phyloP scores from a whole-genome alignment of 176 grass and related monocot genomes.

The Aegilops speltoides region DNA sequence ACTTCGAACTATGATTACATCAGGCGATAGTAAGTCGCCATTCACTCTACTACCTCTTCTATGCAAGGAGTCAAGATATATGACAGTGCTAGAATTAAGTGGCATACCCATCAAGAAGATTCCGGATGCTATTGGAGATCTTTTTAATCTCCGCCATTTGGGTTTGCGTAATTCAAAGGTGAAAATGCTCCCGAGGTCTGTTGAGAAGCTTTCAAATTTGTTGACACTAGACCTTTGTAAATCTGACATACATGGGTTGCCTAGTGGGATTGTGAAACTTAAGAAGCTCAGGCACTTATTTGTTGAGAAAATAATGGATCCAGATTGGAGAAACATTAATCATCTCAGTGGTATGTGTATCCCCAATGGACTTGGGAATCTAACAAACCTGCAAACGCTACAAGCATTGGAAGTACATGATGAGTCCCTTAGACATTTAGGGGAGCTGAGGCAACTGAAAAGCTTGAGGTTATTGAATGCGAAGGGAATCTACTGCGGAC shows the following conservation, averaged over 20 bases:
- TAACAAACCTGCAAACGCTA: no score
- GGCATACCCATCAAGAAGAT: no score
- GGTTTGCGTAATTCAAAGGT: constrained; percentile 27
- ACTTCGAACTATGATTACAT: not conserved
- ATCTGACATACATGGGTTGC: not conserved
- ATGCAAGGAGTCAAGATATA: no score
- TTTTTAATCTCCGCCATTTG: no score
- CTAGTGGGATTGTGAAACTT: not conserved
- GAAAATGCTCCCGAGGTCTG: constrained; percentile 5
- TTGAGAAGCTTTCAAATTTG: not conserved
- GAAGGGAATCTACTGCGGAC: no score
- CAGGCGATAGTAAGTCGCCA: not conserved
- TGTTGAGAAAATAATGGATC: not conserved
- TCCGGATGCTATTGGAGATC: no score
- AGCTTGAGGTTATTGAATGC: no score
- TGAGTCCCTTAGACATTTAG: no score
- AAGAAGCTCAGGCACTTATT: constrained; percentile 31
- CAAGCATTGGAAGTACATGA: no score
- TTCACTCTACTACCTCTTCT: not conserved
- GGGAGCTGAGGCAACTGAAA: no score
- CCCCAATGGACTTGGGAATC: not conserved
- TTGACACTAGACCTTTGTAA: not conserved
- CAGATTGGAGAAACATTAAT: not conserved
- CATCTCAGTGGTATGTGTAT: not conserved
- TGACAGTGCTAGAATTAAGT: no score